Conservation (phyloP, 2,329 filamentous ascomycete genomes). For the Nemania serpens region DNA sequence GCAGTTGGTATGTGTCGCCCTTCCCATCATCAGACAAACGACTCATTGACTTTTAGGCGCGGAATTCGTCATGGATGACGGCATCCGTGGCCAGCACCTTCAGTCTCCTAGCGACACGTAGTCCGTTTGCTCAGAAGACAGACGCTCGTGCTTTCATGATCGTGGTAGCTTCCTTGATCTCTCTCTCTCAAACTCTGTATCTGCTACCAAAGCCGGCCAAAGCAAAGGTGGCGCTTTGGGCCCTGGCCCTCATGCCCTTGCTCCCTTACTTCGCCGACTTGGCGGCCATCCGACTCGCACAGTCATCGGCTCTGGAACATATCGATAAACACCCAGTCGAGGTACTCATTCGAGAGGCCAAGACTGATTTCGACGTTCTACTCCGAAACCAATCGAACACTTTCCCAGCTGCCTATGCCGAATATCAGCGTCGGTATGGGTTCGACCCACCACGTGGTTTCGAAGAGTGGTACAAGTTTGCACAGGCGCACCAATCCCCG, state of each 20-base stretch:
- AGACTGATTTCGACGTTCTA: constrained; percentile 39
- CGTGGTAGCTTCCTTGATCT: constrained; percentile 38
- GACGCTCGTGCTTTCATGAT: constrained; percentile 37
- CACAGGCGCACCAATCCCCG: constrained; percentile 44
- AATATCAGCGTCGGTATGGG: constrained; percentile 51
- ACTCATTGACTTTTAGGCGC: constrained; percentile 35
- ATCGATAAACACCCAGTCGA: constrained; percentile 45
- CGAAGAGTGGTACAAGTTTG: constrained; percentile 51
- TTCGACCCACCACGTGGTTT: constrained; percentile 53
- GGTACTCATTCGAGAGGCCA: constrained; percentile 38
- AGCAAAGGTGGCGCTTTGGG: constrained; percentile 39
- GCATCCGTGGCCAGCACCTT: constrained; percentile 42
- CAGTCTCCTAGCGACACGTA: constrained; percentile 37
- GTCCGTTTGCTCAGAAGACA: constrained; percentile 38
- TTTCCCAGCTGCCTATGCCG: constrained; percentile 42
- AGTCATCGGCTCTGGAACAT: constrained; percentile 18
- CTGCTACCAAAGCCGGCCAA: constrained; percentile 42
- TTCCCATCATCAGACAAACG: background rate
- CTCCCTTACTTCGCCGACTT: constrained; percentile 41
- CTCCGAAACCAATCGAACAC: constrained; percentile 46
- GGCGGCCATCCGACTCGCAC: constrained; percentile 30
- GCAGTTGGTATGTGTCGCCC: constrained; percentile 37
- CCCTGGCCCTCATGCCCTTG: constrained; percentile 39
- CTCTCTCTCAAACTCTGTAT: constrained; percentile 40
- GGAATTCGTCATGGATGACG: constrained; percentile 40